Base-by-base conservation (phyloP, 2,329 filamentous ascomycete species). In the Trichoderma asperellum region DNA sequence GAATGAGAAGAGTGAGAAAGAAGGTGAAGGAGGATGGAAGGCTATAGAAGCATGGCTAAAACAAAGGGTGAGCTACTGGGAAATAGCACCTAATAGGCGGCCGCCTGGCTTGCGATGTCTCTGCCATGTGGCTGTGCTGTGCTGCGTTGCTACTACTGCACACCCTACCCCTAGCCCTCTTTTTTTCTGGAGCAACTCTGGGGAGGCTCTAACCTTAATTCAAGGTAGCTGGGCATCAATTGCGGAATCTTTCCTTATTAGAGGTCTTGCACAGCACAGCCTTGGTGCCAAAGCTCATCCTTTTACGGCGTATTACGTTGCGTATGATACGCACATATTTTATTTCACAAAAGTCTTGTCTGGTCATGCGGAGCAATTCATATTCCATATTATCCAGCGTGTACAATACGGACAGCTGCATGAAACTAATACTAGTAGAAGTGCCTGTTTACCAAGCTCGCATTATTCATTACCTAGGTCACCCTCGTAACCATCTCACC, bases 41-140 rank as follows among this genome's bases (percentile, higher is more conserved):
- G 37, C 37, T 43, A 43, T 8, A 43, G 37, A 43, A 18, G 37
- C 16, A 40, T 5, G 37, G 37, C 37, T 43, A 43, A 43, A 40
- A 18, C 16, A 18, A 18, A 43, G 37, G 16, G 37, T 12, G 18
- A 43, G 37, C 37, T 18, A 43, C 37, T 32, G 7, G 32, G 5
- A 18, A 5, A 18, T 2, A 7, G 37, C 7, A 43, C 16, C 16
- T 43, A 43, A 12, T 18, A 43, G 16, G 37, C 37, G 16, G 37
- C 37, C 37, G 37, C 3, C 16, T 43, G 12, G n/a, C 21, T 52
- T 52, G 63, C 58, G 63, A 67, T 56, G 64, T 59, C 34, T 56
- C n/a, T 29, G 29, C 3, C 55, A 37, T 67, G 64, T 67, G 64
- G 64, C 64, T 67, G 64, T 67, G 63, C 63, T 56, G 16, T n/a